Base-by-base conservation (phyloP, 2,329 filamentous ascomycete genomes). In the Cryphonectria radicalis region DNA sequence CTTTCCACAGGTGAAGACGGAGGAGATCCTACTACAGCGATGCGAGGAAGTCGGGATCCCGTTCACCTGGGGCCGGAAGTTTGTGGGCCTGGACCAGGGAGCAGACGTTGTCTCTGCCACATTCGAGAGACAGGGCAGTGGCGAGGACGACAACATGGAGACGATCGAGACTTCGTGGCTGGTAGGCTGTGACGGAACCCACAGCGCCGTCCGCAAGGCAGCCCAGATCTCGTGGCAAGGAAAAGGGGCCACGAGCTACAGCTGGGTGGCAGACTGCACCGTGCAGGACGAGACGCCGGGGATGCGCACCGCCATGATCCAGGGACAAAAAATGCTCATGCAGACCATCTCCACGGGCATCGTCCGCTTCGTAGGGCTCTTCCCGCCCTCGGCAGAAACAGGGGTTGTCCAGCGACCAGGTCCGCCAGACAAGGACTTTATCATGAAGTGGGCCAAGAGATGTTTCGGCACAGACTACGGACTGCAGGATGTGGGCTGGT, bases 131-230 rank as follows among this genome's bases (percentile, higher is more conserved):
- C 3, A 32, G 7, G 59, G 53, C 42, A 6, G n/a, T 6, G 53
- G n/a, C 7, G 43, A 35, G 2, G 42, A 32, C 4, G 46, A 35
- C 6, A 25, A 32, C 1, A 25, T 13, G 2, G 66, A 76, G 35
- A 68, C 40, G 0, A 79, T 80, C 37, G 69, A 70, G 14, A 76
- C 72, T 6, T 76, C 77, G 37, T 84, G 82, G 79, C 77, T 84
- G 3, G 78, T 84, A 1, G 83, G 82, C 17, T 84, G 82, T 68
- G 83, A 85, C 71, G 82, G 82, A 22, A 82, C 81, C 4, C 79
- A 79, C 22, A 84, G 82, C 72, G 71, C 75, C 4, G 76, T 83
- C n/a, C 79, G 83, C 69, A 78, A 79, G 63, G 75, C 77, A n/a
- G 80, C 78, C 0, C 79, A 78, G 2, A 80, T 84, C 72, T 74